A percentile compares a stretch with the other conserved stretches of the same genome.
These are phyloP conservation scores for Cydonia oblonga DNA, from an alignment of 331 rosid species.

Conservation along the genomic window DNA sequence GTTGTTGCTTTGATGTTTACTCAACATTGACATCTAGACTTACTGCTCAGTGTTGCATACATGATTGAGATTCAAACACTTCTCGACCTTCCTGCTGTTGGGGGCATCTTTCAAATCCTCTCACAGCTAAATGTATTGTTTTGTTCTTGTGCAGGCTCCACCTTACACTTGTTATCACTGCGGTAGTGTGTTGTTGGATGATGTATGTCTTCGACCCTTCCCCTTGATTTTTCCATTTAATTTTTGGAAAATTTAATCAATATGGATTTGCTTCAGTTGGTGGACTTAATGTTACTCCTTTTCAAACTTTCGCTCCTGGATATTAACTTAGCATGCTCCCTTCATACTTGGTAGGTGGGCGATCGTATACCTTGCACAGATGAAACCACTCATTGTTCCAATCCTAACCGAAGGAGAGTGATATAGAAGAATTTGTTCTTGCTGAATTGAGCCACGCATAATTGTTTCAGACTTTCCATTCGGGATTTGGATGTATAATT, in stretches of 20 bases:
- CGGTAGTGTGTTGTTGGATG: conserved; percentile 81
- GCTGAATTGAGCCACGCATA: neutral
- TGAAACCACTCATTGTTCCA: conserved; percentile 82
- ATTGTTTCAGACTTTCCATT: conserved; percentile 6
- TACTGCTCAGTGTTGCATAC: neutral
- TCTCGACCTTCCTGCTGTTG: neutral
- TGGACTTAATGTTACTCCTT: neutral
- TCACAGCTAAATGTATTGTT: neutral
- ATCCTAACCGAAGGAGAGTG: conserved; percentile 57
- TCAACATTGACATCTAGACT: neutral
- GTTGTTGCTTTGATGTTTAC: neutral
- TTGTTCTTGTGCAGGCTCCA: conserved; percentile 47
- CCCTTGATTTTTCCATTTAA: neutral
- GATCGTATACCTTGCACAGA: conserved; percentile 71
- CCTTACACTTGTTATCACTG: conserved; percentile 71
- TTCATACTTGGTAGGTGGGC: conserved; percentile 60
- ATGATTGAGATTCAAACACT: neutral
- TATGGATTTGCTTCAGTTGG: neutral
- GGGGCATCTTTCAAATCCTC: neutral
- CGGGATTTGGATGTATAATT: conserved; percentile 9
- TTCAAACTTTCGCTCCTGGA: neutral
- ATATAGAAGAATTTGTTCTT: neutral
- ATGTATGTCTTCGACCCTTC: conserved; percentile 41
- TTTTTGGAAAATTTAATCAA: neutral
- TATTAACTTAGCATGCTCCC: neutral